Conservation (phyloP, 2,329 filamentous ascomycete species). For the Aureobasidium sp. region DNA sequence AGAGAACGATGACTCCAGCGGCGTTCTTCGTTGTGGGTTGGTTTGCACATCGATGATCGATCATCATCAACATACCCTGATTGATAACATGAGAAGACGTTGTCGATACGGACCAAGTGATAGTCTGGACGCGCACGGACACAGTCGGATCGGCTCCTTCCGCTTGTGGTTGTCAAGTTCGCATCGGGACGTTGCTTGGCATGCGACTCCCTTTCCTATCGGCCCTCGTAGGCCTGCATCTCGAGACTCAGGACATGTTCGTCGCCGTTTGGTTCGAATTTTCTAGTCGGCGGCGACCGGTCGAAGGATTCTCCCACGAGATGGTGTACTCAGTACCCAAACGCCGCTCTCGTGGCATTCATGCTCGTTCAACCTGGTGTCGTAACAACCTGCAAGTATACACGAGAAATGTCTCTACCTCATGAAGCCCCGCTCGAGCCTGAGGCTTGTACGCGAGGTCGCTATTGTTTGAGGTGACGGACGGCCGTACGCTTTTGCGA, state of each 20-base stretch:
- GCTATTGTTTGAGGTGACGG: background rate
- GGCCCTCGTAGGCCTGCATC: background rate
- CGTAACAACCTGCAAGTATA: background rate
- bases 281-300: background rate
- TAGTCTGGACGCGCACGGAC: background rate
- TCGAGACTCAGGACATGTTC: background rate
- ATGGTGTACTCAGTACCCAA: background rate
- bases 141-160: background rate
- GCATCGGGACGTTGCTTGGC: background rate
- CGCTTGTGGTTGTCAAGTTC: background rate
- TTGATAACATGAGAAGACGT: slow-evolving; percentile 1
- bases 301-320: background rate
- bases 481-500: background rate
- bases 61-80: background rate
- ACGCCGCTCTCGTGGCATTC: background rate
- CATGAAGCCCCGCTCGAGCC: background rate
- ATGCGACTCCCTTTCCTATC: no score
- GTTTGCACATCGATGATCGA: background rate
- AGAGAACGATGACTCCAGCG: background rate
- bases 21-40: background rate
- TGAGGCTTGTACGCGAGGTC: background rate
- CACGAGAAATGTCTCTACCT: background rate
- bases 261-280: background rate
- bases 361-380: background rate
- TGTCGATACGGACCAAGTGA: background rate